These are phyloP conservation scores for Scheffersomyces illinoinensis DNA, from an alignment of 1,139 yeast species.

Conservation along the genomic window DNA sequence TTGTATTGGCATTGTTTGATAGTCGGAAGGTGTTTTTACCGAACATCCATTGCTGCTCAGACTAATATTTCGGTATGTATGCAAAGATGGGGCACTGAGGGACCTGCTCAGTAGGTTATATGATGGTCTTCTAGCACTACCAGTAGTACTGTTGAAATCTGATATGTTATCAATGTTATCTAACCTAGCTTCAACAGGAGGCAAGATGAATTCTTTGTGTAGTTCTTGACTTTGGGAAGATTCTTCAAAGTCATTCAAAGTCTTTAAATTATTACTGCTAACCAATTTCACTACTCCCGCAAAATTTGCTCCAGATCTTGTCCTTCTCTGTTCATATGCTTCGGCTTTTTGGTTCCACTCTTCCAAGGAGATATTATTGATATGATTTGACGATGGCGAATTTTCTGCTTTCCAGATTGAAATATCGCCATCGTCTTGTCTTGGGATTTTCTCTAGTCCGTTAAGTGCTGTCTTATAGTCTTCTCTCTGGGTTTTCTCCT, in stretches of 20 bases:
- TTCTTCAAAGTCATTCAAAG: background rate
- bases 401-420: conserved; percentile 10
- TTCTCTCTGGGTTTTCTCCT: conserved; percentile 4
- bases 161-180: conserved; percentile 33
- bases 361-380: conserved; percentile 26
- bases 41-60: conserved; percentile 1
- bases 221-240: background rate
- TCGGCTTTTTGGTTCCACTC: conserved; percentile 33
- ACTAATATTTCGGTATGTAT: conserved; percentile 30
- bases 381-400: background rate
- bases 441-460: conserved; percentile 38
- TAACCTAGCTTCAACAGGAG: conserved; percentile 19
- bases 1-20: background rate
- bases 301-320: conserved; percentile 23
- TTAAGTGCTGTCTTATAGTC: conserved; percentile 13
- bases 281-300: conserved; percentile 16
- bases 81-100: conserved; percentile 44
- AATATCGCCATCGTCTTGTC: conserved; percentile 10
- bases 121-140: conserved; percentile 9
- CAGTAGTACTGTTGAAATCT: conserved; percentile 18
- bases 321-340: conserved; percentile 23
- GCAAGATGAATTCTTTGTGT: conserved; percentile 14
- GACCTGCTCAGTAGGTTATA: conserved; percentile 28
- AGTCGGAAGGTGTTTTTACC: conserved; percentile 1
- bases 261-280: conserved; percentile 11